Base-by-base conservation (phyloP, 768 basidiomycete species). In the Hortiboletus campestris region DNA sequence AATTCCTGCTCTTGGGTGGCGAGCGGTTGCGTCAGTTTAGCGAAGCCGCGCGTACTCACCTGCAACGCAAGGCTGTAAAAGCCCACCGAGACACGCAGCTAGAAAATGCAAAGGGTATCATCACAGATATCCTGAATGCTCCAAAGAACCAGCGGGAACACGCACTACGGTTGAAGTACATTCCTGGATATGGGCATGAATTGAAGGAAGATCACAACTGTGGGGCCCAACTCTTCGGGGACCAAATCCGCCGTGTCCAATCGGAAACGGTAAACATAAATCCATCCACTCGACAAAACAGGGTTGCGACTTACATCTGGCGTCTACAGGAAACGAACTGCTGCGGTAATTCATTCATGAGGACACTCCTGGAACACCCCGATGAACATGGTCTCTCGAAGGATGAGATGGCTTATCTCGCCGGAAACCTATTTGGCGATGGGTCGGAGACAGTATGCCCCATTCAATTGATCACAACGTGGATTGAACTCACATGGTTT, bases 391-490 rank as follows among this genome's bases (percentile, higher is more conserved):
- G 70, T 10, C 72, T 85, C 3, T 74, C 80, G 4, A 74, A 76
- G 41, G 72, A 80, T 49, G 83, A 86, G 58, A 77, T 78, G 13
- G 78, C 83, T 1, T 86, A 82, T 64, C 74, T 86, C 7, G 80
- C 79, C 2, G 85, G 84, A 0, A 75, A 74, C 35, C 76, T 85
- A 67, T 86, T 84, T 57, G 80, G 78, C 17, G 85, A 83, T 22
- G 85, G 82, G 1, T 76, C 79, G 1, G 84, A 82, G 51, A 85
- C 84, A 4, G 75, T 73, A 52, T 42, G 42, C 6, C 12, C 16
- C 32, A 31, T 48, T 51, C 1, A 4, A 3, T 17, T 20, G 2
- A 12, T 10, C 8, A 11, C 6, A 31, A 4, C 6, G 8, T 28
- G 13, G 34, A 32, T 16, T n/a, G 6, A 28, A 35, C 38, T 53